phyloP scores from a whole-genome alignment of 306 rosid genomes.

The Alnus glutinosa region DNA sequence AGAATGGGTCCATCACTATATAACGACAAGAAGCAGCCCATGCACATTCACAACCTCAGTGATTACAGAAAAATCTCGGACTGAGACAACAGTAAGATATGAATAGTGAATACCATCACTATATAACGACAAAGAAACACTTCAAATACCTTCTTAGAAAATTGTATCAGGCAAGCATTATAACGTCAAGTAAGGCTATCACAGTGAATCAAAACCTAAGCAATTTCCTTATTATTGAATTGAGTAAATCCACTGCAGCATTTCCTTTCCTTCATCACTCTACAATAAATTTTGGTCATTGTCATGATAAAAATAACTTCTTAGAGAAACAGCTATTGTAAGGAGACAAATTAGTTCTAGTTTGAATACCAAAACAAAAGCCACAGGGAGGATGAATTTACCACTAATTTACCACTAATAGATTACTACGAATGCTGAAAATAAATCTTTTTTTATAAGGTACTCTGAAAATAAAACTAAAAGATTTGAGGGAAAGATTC shows the following conservation, averaged over 20 bases:
- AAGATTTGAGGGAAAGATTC: constrained; percentile 16
- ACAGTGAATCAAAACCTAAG: background rate
- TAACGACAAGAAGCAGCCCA: background rate
- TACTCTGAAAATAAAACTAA: constrained; percentile 31
- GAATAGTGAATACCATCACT: background rate
- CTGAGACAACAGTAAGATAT: background rate
- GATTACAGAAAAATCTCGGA: background rate
- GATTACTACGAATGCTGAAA: background rate
- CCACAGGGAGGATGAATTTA: background rate
- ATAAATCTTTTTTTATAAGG: constrained; percentile 2
- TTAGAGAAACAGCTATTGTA: background rate
- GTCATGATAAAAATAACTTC: background rate
- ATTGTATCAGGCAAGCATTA: background rate
- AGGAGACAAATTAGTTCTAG: background rate
- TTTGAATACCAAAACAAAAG: constrained; percentile 1
- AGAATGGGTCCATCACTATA: background rate
- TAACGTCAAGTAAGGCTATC: background rate
- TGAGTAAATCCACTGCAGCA: constrained; percentile 8
- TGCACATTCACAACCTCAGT: background rate
- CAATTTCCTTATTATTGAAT: background rate
- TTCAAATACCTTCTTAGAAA: background rate
- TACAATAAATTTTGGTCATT: background rate
- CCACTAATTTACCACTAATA: background rate
- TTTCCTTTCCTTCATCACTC: constrained; percentile 11
- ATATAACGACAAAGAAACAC: background rate